These are phyloP conservation scores for Plenodomus tracheiphilus DNA, from an alignment of 2,329 filamentous ascomycete species.

Conservation along the genomic window DNA sequence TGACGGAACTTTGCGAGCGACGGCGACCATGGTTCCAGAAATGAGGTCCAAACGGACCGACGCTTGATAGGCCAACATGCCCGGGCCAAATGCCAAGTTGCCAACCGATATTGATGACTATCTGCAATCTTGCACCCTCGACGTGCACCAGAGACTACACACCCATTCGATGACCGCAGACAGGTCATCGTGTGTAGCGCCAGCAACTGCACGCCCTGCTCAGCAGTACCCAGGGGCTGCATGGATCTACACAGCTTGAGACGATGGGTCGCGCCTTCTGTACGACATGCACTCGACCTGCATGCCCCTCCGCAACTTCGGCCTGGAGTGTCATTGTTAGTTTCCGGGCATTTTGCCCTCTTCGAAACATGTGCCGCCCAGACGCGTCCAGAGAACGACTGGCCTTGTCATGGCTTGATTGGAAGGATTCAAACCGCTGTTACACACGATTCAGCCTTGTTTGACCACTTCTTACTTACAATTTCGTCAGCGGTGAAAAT, in stretches of 20 bases:
- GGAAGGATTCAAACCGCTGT: neutral
- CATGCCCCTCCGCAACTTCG: neutral
- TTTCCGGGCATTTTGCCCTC: neutral
- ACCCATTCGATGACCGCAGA: neutral
- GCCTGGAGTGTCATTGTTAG: neutral
- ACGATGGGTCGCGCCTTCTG: constrained; percentile 8
- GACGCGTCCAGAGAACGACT: neutral
- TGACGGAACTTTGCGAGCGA: constrained; percentile 1
- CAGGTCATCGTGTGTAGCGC: neutral
- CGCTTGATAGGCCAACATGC: neutral
- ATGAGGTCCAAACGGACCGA: neutral
- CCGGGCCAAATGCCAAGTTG: neutral
- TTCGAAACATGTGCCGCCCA: neutral
- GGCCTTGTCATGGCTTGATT: neutral
- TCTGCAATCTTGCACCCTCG: neutral
- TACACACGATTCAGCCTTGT: too few species aligned
- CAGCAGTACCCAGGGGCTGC: constrained; percentile 1
- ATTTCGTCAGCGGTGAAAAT: too few species aligned
- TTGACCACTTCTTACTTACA: too few species aligned
- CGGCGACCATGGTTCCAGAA: neutral
- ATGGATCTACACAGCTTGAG: constrained; percentile 7
- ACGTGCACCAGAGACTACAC: too few species aligned
- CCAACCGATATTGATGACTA: constrained; percentile 2
- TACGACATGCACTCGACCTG: constrained; percentile 2
- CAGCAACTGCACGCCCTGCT: neutral